Evolutionary conservation across 2,329 filamentous ascomycete genomes (phyloP), one percentile per base, ranked within the genome.

Genomic region (Ophiocordyceps australis): DNA sequence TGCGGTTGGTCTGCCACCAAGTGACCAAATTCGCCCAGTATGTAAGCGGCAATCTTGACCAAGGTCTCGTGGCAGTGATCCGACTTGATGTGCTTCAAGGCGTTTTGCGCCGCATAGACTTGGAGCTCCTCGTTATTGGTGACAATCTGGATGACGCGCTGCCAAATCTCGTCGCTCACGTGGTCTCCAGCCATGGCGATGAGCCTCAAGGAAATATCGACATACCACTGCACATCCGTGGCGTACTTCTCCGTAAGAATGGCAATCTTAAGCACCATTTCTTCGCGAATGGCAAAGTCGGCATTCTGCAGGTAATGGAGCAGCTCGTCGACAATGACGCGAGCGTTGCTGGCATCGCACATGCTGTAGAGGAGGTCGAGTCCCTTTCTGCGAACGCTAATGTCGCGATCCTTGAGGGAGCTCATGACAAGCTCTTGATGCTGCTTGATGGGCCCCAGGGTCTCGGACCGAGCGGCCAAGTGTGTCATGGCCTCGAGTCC

Each of bases 111-210:
- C 2, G 89, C 89, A 46, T 98, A 98, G 1, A 93, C 76, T 51
- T 98, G 89, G 9, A 98, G 64, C 49, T 95, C 86, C 50, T 98
- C 89, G 49, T 98, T 98, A 59, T 98, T 98, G 28, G 89, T 95
- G 31, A 95, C 85, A 39, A 98, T 95, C 49, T 98, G 89, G 34
- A 93, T 94, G 29, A 98, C 86, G 39, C 89, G 74, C 49, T 98
- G 89, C 89, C 89, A 98, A 12, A 98, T 89, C 53, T 98, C 89
- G 35, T 98, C 91, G 50, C 86, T 95, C 38, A 98, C 86, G 48
- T 98, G 89, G 43, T 98, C 89, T 37, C 89, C 89, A 4, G 91
- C 89, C 71, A 95, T 85, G 30, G 86, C 83, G 31, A 98, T 85
- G 27, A 98, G 66, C 29, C 86, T 74, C 37, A 98, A 62, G 9